Base-by-base conservation (phyloP, 1,284 basidiomycete species). In the Mycena sp. region DNA sequence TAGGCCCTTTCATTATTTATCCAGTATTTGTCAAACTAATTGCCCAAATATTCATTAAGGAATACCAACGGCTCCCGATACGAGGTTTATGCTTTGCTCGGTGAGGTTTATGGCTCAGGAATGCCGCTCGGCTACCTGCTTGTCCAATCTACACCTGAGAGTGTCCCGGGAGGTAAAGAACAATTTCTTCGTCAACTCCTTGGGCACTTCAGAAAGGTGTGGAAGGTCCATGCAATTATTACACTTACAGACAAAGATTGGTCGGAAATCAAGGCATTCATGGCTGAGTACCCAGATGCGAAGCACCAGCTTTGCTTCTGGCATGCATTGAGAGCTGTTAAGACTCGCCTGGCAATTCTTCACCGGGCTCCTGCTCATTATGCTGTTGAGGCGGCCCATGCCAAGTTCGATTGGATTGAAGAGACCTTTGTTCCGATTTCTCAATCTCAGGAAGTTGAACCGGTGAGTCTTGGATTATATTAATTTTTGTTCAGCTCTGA, bases 301-400 rank as follows among this genome's bases (percentile, higher is more conserved):
- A 76, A 76, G 57, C 73, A 76, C 60, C 74, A 76, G 51, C 59
- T 75, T 0, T 76, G 72, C 60, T 76, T 72, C 45, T 76, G 72
- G 74, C 74, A 75, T 59, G 67, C 65, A 17, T 38, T 76, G 6
- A 51, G 63, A 26, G 71, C 73, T 1, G 61, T 76, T 29, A 74
- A 75, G 46, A 66, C 46, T 4, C 60, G 70, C 0, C 60, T 75
- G 6, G 50, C 71, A 2, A 69, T 68, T 25, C 43, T 72, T 1
- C 44, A 53, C 0, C 58, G 63, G 0, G 12, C 12, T 6, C 73
- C 72, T 6, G 67, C 48, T 6, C 70, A 32, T 35, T 75, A 74
- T 41, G 54, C 72, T 57, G 67, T 67, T 12, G 50, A 56, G 0
- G 56, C 61, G 28, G 72, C 73, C 0, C 41, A 26, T 10, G 46